phyloP scores from a whole-genome alignment of 371 early-diverging fungal species.

The Mucor piriformis region DNA sequence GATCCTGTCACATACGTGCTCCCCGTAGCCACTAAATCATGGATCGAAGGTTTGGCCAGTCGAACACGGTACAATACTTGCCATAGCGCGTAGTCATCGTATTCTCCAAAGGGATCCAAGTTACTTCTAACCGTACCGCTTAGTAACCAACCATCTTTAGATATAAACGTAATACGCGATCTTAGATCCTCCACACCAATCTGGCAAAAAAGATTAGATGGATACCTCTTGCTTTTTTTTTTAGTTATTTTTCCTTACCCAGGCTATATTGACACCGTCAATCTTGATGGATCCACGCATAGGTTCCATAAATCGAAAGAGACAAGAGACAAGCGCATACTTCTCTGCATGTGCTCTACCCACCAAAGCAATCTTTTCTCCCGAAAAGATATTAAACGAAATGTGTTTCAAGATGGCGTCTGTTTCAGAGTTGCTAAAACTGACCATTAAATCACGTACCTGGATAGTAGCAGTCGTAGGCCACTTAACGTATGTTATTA shows the following conservation, averaged over 20 bases:
- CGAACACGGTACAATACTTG: conserved; percentile 71
- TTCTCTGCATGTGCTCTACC: conserved; percentile 83
- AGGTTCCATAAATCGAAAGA: conserved; percentile 82
- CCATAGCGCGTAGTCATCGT: conserved; percentile 85
- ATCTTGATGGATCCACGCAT: conserved; percentile 68
- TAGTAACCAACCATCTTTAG: conserved; percentile 85
- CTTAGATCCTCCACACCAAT: conserved; percentile 76
- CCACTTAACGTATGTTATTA: no score
- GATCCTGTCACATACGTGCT: background rate
- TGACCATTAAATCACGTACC: conserved; percentile 56
- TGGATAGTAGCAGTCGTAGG: conserved; percentile 72
- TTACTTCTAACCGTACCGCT: conserved; percentile 74
- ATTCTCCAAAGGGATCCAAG: conserved; percentile 81
- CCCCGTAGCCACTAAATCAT: conserved; percentile 37
- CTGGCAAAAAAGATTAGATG: conserved; percentile 2
- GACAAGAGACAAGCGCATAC: conserved; percentile 63
- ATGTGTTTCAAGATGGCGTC: conserved; percentile 64
- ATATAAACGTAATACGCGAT: conserved; percentile 75
- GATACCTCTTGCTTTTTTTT: background rate
- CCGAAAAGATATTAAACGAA: conserved; percentile 55
- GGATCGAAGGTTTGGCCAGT: conserved; percentile 44
- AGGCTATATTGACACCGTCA: conserved; percentile 77
- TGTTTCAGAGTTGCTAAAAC: conserved; percentile 58
- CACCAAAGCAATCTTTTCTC: conserved; percentile 75
- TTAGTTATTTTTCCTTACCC: conserved; percentile 29